Conservation (phyloP, 257 asterid genomes). For the Lithospermum erythrorhizon region DNA sequence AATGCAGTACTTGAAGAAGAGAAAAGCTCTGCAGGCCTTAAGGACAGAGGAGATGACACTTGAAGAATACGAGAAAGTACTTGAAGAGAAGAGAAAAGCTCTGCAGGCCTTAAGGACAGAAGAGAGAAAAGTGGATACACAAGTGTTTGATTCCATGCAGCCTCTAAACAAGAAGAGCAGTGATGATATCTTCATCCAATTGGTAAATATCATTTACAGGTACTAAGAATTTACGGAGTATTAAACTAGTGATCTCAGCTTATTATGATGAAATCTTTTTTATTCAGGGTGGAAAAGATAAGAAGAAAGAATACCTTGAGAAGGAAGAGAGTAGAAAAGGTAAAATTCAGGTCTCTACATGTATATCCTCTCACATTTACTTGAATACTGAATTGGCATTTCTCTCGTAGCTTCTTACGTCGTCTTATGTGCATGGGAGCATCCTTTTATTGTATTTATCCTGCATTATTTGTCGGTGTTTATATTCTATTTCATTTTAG, state of each 20-base stretch:
- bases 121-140: slow-evolving; percentile 75
- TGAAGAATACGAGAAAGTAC: slow-evolving; percentile 79
- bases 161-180: slow-evolving; percentile 61
- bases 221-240: not conserved
- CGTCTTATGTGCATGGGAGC: not conserved
- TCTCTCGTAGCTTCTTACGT: not conserved
- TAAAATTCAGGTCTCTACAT: slow-evolving; percentile 5
- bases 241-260: not conserved
- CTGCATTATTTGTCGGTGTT: not conserved
- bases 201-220: slow-evolving; percentile 34
- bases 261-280: not conserved
- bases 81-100: slow-evolving; percentile 76
- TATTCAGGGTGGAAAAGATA: slow-evolving; percentile 58
- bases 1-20: slow-evolving; percentile 67
- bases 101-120: slow-evolving; percentile 55
- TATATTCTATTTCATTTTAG: too few relatives aligned
- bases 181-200: slow-evolving; percentile 61
- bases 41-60: slow-evolving; percentile 94
- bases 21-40: slow-evolving; percentile 56
- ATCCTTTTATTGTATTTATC: not conserved
- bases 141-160: slow-evolving; percentile 73
- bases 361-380: not conserved
- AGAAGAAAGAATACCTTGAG: slow-evolving; percentile 64
- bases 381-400: not conserved
- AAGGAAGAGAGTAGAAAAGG: slow-evolving; percentile 86